Base-by-base conservation (phyloP, 2,329 filamentous ascomycete species). In the Claviceps sorghi region DNA sequence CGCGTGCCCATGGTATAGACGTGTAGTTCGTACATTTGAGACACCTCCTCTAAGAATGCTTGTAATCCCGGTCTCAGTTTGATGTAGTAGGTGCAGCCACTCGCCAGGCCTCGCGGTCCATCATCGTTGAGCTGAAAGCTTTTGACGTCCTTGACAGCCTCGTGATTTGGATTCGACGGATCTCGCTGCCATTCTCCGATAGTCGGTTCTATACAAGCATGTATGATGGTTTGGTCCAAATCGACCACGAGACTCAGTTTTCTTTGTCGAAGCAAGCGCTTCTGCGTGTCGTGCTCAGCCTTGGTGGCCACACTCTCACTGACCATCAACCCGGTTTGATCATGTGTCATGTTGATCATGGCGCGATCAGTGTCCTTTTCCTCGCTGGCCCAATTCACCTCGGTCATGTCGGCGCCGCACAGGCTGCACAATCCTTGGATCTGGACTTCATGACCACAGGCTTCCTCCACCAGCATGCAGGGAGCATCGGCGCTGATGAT, bases 1-100 rank as follows among this genome's bases (percentile, higher is more conserved):
- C 93, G 81, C 22, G 93, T 98, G 53, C 91, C 93, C 93, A 98
- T 98, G 44, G 93, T 98, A 72, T 98, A 98, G 57, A 98, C 91
- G 66, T 98, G 93, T 62, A 97, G 75, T 70, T 98, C 93, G 69
- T 93, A 98, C 61, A 93, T 73, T 61, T 83, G 77, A 1, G 88
- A 80, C 48, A 96, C 77, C 50, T 80, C 79, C 54, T 86, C 75
- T 48, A 98, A 74, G 63, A 98, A 98, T 43, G 84, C 79, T 56
- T 81, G 75, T 49, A 97, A 71, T 2, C 90, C 89, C 0, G 93
- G 93, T 38, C 93, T 87, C 71, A 95, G 82, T 72, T 98, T 98
- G 73, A 98, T 95, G 68, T 97, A 98, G 69, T 98, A 98, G 78
- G 86, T 95, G 64, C 85, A 91, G n/a, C 83, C 83, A 48, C 79